A percentile compares a stretch with the other conserved stretches of the same genome.
These are phyloP conservation scores for Chrysanthemum makinoi DNA, from an alignment of 129 eudicot species.

Conservation along the genomic window DNA sequence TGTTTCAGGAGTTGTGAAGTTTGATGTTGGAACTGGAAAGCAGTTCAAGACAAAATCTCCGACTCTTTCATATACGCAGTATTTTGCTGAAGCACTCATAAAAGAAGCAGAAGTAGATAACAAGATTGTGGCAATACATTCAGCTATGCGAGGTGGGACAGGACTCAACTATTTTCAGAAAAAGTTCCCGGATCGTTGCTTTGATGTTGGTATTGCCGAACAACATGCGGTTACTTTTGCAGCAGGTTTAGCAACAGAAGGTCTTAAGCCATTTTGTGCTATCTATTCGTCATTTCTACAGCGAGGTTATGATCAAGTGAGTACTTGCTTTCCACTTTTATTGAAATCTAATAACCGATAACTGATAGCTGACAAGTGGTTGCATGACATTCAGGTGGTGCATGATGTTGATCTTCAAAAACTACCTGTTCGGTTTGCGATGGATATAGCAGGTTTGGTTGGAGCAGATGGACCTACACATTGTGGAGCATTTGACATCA, in stretches of 20 bases:
- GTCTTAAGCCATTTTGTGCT: slow-evolving; percentile 87
- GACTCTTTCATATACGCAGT: slow-evolving; percentile 74
- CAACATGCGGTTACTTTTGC: slow-evolving; percentile 95
- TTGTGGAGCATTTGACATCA: slow-evolving; percentile 86
- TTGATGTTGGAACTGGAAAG: slow-evolving; percentile 68
- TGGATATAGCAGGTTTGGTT: slow-evolving; percentile 87
- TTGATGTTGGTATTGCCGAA: slow-evolving; percentile 89
- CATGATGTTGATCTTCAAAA: slow-evolving; percentile 91
- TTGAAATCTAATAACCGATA: background rate
- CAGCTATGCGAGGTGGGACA: slow-evolving; percentile 97
- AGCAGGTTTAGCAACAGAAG: slow-evolving; percentile 85
- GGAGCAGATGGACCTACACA: slow-evolving; percentile 97
- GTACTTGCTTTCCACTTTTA: background rate
- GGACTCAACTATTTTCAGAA: slow-evolving; percentile 83
- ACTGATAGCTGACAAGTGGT: background rate
- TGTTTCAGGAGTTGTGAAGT: slow-evolving; percentile 73
- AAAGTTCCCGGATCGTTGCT: slow-evolving; percentile 71
- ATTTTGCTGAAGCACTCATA: slow-evolving; percentile 73
- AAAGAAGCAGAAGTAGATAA: slow-evolving; percentile 74
- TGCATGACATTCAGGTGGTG: slow-evolving; percentile 51
- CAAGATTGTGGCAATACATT: slow-evolving; percentile 74
- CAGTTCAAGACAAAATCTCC: slow-evolving; percentile 61
- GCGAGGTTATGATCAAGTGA: slow-evolving; percentile 84
- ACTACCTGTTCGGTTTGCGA: slow-evolving; percentile 80
- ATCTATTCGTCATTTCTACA: slow-evolving; percentile 83